These are phyloP conservation scores for Epichloe gansuensis DNA, from an alignment of 2,329 filamentous ascomycete species.

Conservation along the genomic window DNA sequence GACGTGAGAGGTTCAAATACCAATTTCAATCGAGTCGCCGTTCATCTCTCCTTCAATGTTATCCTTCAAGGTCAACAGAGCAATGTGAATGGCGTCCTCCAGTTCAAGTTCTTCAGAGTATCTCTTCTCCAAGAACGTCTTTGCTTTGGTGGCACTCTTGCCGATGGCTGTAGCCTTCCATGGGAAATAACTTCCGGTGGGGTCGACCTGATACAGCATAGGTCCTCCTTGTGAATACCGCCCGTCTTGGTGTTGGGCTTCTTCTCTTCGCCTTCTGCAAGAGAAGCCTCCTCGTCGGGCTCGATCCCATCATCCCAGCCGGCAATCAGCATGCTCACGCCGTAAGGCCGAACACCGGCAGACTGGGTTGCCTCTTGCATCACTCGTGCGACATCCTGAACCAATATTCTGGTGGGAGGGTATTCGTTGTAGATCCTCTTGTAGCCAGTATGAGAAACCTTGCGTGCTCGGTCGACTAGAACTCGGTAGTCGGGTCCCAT, in stretches of 20 bases:
- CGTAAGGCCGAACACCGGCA: constrained; percentile 92
- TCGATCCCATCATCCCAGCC: constrained; percentile 97
- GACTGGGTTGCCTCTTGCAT: constrained; percentile 99
- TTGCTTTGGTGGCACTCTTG: constrained; percentile 95
- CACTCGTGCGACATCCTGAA: constrained; percentile 92
- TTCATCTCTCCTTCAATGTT: constrained; percentile 99
- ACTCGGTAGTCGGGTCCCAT: constrained; percentile 99
- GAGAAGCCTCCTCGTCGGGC: constrained; percentile 57
- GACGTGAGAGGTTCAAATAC: constrained; percentile 34
- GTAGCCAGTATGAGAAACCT: constrained; percentile 96
- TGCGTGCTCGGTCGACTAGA: constrained; percentile 92
- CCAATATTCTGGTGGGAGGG: constrained; percentile 96
- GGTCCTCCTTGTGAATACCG: constrained; percentile 88
- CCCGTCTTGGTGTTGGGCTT: constrained; percentile 78
- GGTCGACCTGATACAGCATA: constrained; percentile 97
- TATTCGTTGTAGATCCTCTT: constrained; percentile 99
- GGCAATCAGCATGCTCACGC: constrained; percentile 87
- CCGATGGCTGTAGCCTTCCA: constrained; percentile 99
- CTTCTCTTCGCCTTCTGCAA: constrained; percentile 55
- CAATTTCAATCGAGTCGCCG: constrained; percentile 95
- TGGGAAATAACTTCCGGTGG: constrained; percentile 96
- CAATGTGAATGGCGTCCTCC: constrained; percentile 97
- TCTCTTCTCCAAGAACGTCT: constrained; percentile 98
- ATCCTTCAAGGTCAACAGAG: constrained; percentile 92
- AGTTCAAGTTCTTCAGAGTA: constrained; percentile 96